Percentiles rank a stretch among this genome's conserved stretches.
Conservation (phyloP, 495 filamentous ascomycete genomes). For the Thermochaetoides thermophila region DNA sequence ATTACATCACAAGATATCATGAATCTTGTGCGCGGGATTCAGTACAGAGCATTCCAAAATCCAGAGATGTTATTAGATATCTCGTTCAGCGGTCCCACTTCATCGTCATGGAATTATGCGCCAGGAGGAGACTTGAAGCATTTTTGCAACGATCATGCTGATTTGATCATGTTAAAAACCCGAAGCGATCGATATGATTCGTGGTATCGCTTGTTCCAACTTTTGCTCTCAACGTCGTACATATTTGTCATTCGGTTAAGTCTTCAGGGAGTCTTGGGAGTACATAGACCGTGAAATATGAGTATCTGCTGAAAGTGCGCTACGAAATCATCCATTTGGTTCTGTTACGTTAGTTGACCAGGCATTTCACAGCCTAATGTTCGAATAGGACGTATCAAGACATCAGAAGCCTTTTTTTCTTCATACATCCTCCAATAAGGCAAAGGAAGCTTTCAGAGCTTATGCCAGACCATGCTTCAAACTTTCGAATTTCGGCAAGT, state of each 20-base stretch:
- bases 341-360: too few species aligned
- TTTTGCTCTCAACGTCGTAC: too few species aligned
- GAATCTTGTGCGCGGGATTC: neutral
- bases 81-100: neutral
- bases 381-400: neutral
- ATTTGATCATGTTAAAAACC: neutral
- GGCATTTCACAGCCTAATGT: too few species aligned
- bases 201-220: neutral
- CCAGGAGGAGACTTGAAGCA: neutral
- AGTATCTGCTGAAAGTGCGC: too few species aligned
- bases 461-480: slow-evolving; percentile 1
- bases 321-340: too few species aligned
- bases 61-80: too few species aligned
- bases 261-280: too few species aligned
- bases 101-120: neutral
- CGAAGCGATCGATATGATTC: neutral
- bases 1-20: neutral
- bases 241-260: too few species aligned
- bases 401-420: neutral
- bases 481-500: slow-evolving; percentile 1
- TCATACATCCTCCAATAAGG: neutral
- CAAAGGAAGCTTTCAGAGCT: neutral
- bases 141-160: neutral
- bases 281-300: too few species aligned
- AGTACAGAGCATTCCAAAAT: too few species aligned